These are phyloP conservation scores for Cryptococcus floricola DNA, from an alignment of 1,284 basidiomycete genomes.

Conservation along the genomic window DNA sequence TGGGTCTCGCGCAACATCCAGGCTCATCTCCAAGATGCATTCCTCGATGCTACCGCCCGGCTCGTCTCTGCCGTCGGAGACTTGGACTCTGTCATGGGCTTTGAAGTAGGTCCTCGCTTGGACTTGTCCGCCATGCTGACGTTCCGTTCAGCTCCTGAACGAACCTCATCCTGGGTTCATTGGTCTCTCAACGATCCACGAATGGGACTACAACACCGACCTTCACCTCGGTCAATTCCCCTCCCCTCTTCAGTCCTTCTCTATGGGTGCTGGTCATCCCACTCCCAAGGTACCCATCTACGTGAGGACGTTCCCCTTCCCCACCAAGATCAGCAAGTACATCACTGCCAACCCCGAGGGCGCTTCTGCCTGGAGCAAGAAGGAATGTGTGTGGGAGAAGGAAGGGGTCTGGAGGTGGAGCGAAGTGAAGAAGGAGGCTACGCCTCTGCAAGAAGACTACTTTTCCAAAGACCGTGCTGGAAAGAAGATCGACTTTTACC, in stretches of 20 bases:
- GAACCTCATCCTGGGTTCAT: slow-evolving; percentile 95
- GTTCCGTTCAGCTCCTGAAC: slow-evolving; percentile 69
- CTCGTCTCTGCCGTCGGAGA: slow-evolving; percentile 67
- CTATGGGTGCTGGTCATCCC: slow-evolving; percentile 72
- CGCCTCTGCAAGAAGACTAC: slow-evolving; percentile 80
- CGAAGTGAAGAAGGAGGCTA: slow-evolving; percentile 60
- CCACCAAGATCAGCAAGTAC: slow-evolving; percentile 55
- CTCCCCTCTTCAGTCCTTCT: slow-evolving; percentile 77
- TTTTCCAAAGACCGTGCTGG: slow-evolving; percentile 67
- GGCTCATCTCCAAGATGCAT: slow-evolving; percentile 75
- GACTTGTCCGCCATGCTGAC: neutral
- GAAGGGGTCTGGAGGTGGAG: slow-evolving; percentile 96
- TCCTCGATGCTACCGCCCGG: slow-evolving; percentile 70
- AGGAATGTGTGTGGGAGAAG: slow-evolving; percentile 78
- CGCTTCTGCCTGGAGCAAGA: slow-evolving; percentile 66
- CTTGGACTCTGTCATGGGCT: slow-evolving; percentile 77
- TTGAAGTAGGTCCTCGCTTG: slow-evolving; percentile 61
- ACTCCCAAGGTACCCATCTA: slow-evolving; percentile 64
- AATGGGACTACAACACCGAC: slow-evolving; percentile 89
- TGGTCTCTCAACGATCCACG: slow-evolving; percentile 72
- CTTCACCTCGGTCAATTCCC: slow-evolving; percentile 81
- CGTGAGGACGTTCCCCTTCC: slow-evolving; percentile 77
- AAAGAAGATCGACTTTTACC: slow-evolving; percentile 75
- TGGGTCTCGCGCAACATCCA: slow-evolving; percentile 62
- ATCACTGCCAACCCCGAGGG: slow-evolving; percentile 54